These are phyloP conservation scores for Kwoniella heveanensis DNA, from an alignment of 768 basidiomycete species.

Conservation along the genomic window DNA sequence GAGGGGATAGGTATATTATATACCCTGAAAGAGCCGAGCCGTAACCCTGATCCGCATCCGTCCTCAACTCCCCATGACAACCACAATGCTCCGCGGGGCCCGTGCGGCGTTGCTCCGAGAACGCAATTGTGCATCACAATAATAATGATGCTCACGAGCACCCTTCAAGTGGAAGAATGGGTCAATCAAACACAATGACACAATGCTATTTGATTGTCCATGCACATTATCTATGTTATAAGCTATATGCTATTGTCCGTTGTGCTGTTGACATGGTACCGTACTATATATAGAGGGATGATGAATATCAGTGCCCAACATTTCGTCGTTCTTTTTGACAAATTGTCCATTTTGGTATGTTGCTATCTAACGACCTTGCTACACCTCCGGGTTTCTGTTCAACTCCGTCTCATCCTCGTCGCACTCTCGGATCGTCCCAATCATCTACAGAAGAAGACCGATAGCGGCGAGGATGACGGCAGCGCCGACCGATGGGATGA, in stretches of 20 bases:
- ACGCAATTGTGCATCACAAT: no score
- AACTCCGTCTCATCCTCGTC: no score
- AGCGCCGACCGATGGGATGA: slow-evolving; percentile 10
- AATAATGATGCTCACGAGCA: no score
- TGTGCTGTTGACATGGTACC: background rate
- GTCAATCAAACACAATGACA: no score
- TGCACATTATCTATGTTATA: background rate
- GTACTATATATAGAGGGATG: background rate
- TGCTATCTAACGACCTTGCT: background rate
- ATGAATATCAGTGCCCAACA: background rate
- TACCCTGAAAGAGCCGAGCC: background rate
- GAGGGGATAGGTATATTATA: no score
- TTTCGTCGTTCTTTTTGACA: background rate
- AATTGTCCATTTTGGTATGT: background rate
- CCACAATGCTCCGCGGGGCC: background rate
- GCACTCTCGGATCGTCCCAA: no score
- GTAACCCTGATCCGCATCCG: background rate
- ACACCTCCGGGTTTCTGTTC: no score
- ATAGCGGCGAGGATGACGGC: slow-evolving; percentile 7
- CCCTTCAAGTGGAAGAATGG: no score
- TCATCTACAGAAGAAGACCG: slow-evolving; percentile 8
- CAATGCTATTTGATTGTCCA: slow-evolving; percentile 1
- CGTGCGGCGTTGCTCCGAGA: background rate
- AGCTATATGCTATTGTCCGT: slow-evolving; percentile 2
- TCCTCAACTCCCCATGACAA: background rate